Evolutionary conservation across 306 rosid genomes (phyloP).

Genomic region (Corylus heterophylla): DNA sequence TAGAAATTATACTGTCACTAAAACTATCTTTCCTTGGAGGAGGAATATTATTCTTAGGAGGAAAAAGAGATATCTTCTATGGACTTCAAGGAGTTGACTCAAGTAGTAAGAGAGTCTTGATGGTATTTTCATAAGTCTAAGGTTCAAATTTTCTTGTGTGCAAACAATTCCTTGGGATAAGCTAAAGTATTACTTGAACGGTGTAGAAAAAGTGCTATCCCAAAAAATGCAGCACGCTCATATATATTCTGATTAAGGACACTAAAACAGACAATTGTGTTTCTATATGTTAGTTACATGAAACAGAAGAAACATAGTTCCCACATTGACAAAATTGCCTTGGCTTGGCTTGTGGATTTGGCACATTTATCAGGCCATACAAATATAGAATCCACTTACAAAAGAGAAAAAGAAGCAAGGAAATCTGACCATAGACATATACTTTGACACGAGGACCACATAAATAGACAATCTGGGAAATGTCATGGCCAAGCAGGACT

Average conservation of each 20-base stretch:
- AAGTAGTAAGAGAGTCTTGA: too few relatives aligned
- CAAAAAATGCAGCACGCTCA: background rate
- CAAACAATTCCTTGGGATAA: too few relatives aligned
- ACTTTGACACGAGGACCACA: background rate
- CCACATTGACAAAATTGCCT: background rate
- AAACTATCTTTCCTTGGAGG: too few relatives aligned
- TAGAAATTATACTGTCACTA: too few relatives aligned
- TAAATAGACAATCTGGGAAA: too few relatives aligned
- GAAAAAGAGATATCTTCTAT: too few relatives aligned
- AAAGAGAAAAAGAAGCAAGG: background rate
- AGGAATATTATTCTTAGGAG: too few relatives aligned
- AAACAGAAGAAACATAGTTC: background rate
- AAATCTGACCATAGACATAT: background rate
- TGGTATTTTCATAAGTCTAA: too few relatives aligned
- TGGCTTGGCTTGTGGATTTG: background rate
- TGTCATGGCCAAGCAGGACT: too few relatives aligned
- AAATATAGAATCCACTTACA: background rate
- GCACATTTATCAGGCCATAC: background rate
- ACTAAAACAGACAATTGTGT: background rate
- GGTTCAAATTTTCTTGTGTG: too few relatives aligned
- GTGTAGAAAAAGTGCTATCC: background rate
- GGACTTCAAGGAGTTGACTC: too few relatives aligned
- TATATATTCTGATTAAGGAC: background rate
- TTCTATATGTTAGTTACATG: background rate
- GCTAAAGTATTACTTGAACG: too few relatives aligned